Evolutionary conservation across 2,329 filamentous ascomycete species (phyloP).

Genomic region (Thermochaetoides dissita): DNA sequence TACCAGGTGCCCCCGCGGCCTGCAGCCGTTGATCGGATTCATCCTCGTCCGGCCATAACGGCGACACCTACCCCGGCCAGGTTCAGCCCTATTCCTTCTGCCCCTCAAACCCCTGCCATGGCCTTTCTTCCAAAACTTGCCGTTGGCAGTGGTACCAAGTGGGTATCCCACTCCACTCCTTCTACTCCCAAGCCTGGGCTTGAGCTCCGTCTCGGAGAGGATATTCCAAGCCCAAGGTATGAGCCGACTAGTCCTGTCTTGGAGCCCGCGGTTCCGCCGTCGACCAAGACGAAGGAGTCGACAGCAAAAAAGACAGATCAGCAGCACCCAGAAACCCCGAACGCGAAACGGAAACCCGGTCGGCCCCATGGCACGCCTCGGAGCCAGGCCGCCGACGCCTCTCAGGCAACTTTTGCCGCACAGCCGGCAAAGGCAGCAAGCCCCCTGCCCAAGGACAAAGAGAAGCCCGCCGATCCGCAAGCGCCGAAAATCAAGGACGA

Average conservation of each 20-base stretch:
- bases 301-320: neutral
- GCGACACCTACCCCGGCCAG: conserved; percentile 14
- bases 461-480: conserved; percentile 27
- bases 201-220: conserved; percentile 17
- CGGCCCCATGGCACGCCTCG: conserved; percentile 3
- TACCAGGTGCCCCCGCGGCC: conserved; percentile 17
- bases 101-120: conserved; percentile 13
- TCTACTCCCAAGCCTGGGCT: conserved; percentile 36
- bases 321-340: conserved; percentile 4
- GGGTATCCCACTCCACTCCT: conserved; percentile 42
- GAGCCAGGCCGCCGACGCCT: conserved; percentile 3
- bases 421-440: neutral
- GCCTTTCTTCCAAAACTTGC: conserved; percentile 5
- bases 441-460: conserved; percentile 19
- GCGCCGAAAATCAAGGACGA: conserved; percentile 43
- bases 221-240: conserved; percentile 37
- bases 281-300: neutral
- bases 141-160: conserved; percentile 37
- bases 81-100: conserved; percentile 16
- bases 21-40: conserved; percentile 12
- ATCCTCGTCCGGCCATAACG: conserved; percentile 8
- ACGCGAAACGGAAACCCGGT: conserved; percentile 8
- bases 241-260: conserved; percentile 46
- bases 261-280: conserved; percentile 15
- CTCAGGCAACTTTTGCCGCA: conserved; percentile 1